Conservation (phyloP, 352 stramenopile species). For the Phytophthora fragariae region DNA sequence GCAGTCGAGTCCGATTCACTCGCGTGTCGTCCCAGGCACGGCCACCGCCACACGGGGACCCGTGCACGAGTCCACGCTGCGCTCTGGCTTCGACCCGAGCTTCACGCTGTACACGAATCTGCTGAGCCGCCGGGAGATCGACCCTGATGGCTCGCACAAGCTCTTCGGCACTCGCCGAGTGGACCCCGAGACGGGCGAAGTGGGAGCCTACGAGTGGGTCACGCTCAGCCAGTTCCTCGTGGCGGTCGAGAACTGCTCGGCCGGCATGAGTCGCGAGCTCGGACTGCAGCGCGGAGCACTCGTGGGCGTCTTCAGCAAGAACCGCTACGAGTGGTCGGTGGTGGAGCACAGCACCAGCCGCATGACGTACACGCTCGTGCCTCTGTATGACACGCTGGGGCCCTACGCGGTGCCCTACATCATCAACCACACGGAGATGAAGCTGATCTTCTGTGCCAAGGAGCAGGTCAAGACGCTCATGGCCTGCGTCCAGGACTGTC, state of each 20-base stretch:
- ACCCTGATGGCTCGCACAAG: slow-evolving; percentile 53
- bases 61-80: slow-evolving; percentile 41
- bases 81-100: slow-evolving; percentile 45
- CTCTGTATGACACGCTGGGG: slow-evolving; percentile 85
- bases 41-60: slow-evolving; percentile 41
- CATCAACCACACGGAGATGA: slow-evolving; percentile 84
- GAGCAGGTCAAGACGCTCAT: slow-evolving; percentile 71
- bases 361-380: slow-evolving; percentile 77
- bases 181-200: slow-evolving; percentile 42
- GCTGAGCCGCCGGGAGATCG: slow-evolving; percentile 47
- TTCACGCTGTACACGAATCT: slow-evolving; percentile 73
- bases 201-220: slow-evolving; percentile 66
- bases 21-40: slow-evolving; percentile 30
- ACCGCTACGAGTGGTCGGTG: slow-evolving; percentile 79
- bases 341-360: slow-evolving; percentile 78
- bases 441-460: slow-evolving; percentile 76
- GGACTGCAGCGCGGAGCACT: slow-evolving; percentile 53
- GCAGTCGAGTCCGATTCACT: slow-evolving; percentile 23
- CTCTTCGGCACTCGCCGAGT: slow-evolving; percentile 66
- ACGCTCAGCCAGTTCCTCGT: slow-evolving; percentile 68
- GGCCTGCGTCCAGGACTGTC: slow-evolving; percentile 57
- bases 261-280: slow-evolving; percentile 52
- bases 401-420: slow-evolving; percentile 77
- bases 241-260: slow-evolving; percentile 52
- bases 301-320: slow-evolving; percentile 82